Base-by-base conservation (phyloP, 192 early-diverging fungal species). In the Dissophora globulifera region DNA sequence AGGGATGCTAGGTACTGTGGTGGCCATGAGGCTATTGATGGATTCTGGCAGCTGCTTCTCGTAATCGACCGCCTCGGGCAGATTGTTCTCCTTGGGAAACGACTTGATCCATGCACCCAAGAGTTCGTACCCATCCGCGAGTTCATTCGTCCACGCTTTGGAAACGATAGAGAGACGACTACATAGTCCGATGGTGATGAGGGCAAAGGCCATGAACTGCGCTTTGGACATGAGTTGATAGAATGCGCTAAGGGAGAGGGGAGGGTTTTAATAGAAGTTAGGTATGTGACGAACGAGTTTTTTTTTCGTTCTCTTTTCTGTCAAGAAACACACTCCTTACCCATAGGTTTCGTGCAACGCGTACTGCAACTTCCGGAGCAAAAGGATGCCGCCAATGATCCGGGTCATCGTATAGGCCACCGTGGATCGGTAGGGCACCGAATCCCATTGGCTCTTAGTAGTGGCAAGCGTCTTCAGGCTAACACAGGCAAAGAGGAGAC, bases 191-290 rank as follows among this genome's bases (percentile, higher is more conserved):
- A 76, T 76, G 1, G 64, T 43, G 13, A 67, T 50, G 23, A 84
- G 47, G 3, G 82, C 78, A 49, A 84, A 78, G 4, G 80, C 22
- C 80, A 84, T 84, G 61, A 84, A 84, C 58, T 80, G 76, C 2
- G 76, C 78, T 40, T 66, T 67, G 10, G 65, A 67, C 46, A 82
- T 50, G 38, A 84, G 62, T 9, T 63, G 57, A 52, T 68, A 64
- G 42, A 79, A 82, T 47, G 63, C 50, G 10, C 80, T 82, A 57
- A 33, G 16, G 15, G 13, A 7, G n/a, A 15, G 12, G 26, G 31
- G 13, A 49, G 13, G 32, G 50, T 20, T 30, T 3, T 26, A 4
- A 13, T 15, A 17, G 16, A 47, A n/a, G 15, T 22, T 57, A 23
- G 7, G 26, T 53, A n/a, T 35, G 32, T 16, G 15, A 4, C n/a